These are phyloP conservation scores for Dichotomocladium elegans DNA, from an alignment of 371 early-diverging fungal genomes.

Conservation along the genomic window DNA sequence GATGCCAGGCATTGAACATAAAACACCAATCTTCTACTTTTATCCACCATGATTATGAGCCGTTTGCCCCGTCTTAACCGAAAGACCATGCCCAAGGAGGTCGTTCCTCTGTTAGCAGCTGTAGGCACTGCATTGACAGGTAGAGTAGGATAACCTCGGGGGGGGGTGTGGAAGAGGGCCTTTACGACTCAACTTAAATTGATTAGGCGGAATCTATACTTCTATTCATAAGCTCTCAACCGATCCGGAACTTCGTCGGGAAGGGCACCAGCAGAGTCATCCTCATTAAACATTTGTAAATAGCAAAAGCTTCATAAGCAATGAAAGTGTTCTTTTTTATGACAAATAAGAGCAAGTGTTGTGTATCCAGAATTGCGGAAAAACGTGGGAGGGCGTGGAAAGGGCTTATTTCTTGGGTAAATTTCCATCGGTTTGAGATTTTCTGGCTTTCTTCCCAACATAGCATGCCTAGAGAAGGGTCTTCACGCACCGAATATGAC, in stretches of 20 bases:
- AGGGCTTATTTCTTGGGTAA: no score
- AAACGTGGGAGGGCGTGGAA: no score
- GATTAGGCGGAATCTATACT: slow-evolving; percentile 8
- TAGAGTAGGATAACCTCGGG: background rate
- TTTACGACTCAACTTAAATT: background rate
- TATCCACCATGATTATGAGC: background rate
- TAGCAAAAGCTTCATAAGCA: background rate
- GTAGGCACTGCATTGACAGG: slow-evolving; percentile 14
- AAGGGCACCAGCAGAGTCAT: slow-evolving; percentile 5
- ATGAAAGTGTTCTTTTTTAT: background rate
- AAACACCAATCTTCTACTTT: background rate
- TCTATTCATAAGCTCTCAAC: slow-evolving; percentile 3
- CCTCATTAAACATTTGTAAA: background rate
- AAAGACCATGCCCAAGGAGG: slow-evolving; percentile 15
- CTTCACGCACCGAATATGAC: slow-evolving; percentile 61
- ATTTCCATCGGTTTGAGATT: background rate
- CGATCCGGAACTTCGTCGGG: slow-evolving; percentile 8
- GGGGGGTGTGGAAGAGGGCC: background rate
- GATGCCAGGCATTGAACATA: no score
- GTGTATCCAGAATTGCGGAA: background rate
- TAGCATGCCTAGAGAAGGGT: slow-evolving; percentile 32
- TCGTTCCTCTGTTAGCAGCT: slow-evolving; percentile 7
- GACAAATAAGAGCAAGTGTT: background rate
- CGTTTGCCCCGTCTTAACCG: background rate
- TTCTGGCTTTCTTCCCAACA: slow-evolving; percentile 1